Evolutionary conservation across 129 eudicot species (phyloP), one percentile per base, ranked within the genome.

Genomic region (Flaveria linearis): DNA sequence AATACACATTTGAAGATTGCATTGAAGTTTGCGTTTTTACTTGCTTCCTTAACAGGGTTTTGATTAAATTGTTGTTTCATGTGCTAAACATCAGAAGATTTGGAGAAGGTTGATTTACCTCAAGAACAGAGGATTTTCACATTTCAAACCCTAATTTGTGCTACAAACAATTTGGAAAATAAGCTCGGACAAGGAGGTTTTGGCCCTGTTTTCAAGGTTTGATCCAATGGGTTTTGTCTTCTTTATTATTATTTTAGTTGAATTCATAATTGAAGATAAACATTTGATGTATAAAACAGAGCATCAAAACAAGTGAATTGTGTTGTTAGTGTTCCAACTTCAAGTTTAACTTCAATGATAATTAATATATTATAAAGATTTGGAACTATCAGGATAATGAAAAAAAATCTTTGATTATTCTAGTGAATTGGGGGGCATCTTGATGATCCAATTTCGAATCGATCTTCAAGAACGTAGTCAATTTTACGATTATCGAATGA

Each of bases 171-270:
- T 80, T 88, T 91, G 75, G 76, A 78, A 57, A 76, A 75, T 52
- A 91, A 91, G 84, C 97, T 91, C 52, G 97, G 97, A 18, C 84
- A 91, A 91, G 97, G 97, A 1, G 95, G 97, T 45, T 88, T 91
- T 85, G 95, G 97, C 36, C 95, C 97, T 49, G 97, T 91, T 79
- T 91, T 64, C 80, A 86, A 91, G 97, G 97, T 91, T 55, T 12
- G 68, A 39, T 60, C 28, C 68, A 30, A 30, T 3, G 4, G 36
- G 36, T n/a, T 58, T 69, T n/a, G 28, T 12, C 17, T 4, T 12
- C 67, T 39, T 42, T 39, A 12, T 47, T 50, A 2, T 64, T 47
- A 63, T 49, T 58, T 16, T 55, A 26, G 1, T 17, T 33, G 66
- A 18, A 22, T 23, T 65, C 60, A 20, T 52, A 3, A 12, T 20